Base-by-base conservation (phyloP, 345 rosid genomes). In the Camelina sativa region DNA sequence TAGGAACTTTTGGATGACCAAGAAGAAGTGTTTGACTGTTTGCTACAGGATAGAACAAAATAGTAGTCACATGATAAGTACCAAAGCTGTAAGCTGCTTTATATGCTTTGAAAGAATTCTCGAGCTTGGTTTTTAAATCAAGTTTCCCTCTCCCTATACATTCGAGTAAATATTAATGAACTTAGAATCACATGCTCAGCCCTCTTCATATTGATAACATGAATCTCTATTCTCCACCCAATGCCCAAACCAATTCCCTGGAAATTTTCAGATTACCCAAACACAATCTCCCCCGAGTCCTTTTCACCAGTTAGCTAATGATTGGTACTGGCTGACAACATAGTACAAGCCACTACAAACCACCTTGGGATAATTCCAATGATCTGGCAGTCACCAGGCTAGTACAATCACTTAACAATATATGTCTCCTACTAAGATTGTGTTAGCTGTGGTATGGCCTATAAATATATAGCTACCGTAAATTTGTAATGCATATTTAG, bases 401-500 rank as follows among this genome's bases (percentile, higher is more conserved):
- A 47, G 30, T 19, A 30, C 11, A 32, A 11, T 47, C 5, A 34
- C 11, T 5, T 22, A 23, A 13, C 23, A n/a, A 23, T 22, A 53
- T 68, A 17, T 69, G 17, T 69, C 64, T 57, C 43, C 13, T 44
- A 8, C 43, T n/a, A 44, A 69, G 64, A 69, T 55, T 41, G 16
- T 28, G 34, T 71, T 70, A 70, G 74, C 65, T 73, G 25, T 72
- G 35, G 7, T n/a, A 43, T 53, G 13, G 71, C 72, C 47, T 46
- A 35, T 20, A 46, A 34, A 54, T 35, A 3, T 44, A 56, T 22
- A 55, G 19, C 34, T n/a, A 56, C 40, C 1, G 8, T 46, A 28
- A 46, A 57, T 56, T 34, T 46, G 2, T 46, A 38, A 11, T 11
- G 50, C 52, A 65, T 25, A 65, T 34, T 47, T 51, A 52, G 43